Evolutionary conservation across 495 filamentous ascomycete species (phyloP).

Genomic region (Aspergillus biplanus): DNA sequence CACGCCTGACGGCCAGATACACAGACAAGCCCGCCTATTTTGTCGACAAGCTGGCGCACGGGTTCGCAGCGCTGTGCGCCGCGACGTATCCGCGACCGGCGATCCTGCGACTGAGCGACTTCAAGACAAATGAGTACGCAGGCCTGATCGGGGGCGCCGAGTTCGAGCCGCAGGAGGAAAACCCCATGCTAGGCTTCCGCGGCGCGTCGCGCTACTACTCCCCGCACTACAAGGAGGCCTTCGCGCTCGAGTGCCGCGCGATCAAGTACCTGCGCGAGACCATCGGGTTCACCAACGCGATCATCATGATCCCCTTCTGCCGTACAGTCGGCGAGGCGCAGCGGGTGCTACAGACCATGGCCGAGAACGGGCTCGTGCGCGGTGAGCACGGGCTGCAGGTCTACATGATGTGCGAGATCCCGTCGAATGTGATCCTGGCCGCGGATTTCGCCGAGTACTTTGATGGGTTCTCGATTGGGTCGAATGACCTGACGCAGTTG

Average conservation of each 20-base stretch:
- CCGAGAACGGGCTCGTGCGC: constrained; percentile 33
- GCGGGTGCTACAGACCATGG: constrained; percentile 37
- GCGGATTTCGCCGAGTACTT: constrained; percentile 34
- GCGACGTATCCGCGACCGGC: constrained; percentile 36
- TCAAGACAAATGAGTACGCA: constrained; percentile 47
- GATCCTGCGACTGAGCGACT: constrained; percentile 43
- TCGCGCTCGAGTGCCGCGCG: constrained; percentile 42
- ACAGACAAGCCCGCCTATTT: constrained; percentile 39
- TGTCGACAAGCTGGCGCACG: constrained; percentile 39
- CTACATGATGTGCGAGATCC: constrained; percentile 47
- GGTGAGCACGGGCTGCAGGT: constrained; percentile 39
- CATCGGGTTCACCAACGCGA: constrained; percentile 40
- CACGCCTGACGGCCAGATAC: constrained; percentile 33
- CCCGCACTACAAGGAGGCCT: constrained; percentile 39
- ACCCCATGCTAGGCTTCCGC: constrained; percentile 45
- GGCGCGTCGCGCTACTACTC: constrained; percentile 45
- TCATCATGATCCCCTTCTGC: constrained; percentile 46
- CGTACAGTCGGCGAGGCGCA: constrained; percentile 37
- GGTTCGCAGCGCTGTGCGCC: constrained; percentile 40
- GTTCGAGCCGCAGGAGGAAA: constrained; percentile 41
- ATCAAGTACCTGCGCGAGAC: constrained; percentile 39
- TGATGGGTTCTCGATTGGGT: constrained; percentile 45
- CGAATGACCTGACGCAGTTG: constrained; percentile 44
- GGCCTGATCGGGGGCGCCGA: constrained; percentile 39
- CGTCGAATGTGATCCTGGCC: constrained; percentile 41